Evolutionary conservation across 495 filamentous ascomycete genomes (phyloP).

Genomic region (Trichoderma parareesei): DNA sequence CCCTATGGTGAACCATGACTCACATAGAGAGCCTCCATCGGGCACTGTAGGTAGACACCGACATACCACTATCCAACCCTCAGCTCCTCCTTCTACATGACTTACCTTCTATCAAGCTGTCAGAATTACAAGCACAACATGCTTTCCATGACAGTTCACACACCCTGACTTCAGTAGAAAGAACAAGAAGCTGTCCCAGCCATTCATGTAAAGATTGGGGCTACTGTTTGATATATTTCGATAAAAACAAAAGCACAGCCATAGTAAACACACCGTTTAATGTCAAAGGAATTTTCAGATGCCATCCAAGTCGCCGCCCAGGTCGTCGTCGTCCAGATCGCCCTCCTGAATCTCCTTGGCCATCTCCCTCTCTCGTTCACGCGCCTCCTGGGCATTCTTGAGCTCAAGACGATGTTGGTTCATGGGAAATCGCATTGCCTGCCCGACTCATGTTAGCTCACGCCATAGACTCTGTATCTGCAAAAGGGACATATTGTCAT

Average conservation of each 20-base stretch:
- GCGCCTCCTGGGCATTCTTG: slow-evolving; percentile 94
- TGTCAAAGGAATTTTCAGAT: slow-evolving; percentile 50
- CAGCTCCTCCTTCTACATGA: no score
- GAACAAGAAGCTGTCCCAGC: neutral
- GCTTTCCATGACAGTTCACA: neutral
- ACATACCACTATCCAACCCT: neutral
- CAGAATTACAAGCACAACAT: no score
- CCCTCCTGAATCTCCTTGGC: slow-evolving; percentile 99
- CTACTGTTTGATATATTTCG: neutral
- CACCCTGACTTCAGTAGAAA: neutral
- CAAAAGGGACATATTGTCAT: slow-evolving; percentile 5
- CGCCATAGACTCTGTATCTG: slow-evolving; percentile 11
- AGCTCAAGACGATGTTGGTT: slow-evolving; percentile 96
- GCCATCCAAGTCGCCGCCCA: slow-evolving; percentile 92
- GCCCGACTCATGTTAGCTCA: slow-evolving; percentile 13
- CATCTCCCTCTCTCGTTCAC: slow-evolving; percentile 90
- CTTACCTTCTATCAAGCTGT: no score
- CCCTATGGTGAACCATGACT: no score
- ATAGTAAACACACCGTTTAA: neutral
- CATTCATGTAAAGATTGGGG: neutral
- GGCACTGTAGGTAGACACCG: no score
- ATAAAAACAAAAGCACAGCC: neutral
- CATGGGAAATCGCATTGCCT: slow-evolving; percentile 99
- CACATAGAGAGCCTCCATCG: no score
- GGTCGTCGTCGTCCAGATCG: slow-evolving; percentile 94